Evolutionary conservation across 768 basidiomycete species (phyloP).

Genomic region (Trametes maxima): DNA sequence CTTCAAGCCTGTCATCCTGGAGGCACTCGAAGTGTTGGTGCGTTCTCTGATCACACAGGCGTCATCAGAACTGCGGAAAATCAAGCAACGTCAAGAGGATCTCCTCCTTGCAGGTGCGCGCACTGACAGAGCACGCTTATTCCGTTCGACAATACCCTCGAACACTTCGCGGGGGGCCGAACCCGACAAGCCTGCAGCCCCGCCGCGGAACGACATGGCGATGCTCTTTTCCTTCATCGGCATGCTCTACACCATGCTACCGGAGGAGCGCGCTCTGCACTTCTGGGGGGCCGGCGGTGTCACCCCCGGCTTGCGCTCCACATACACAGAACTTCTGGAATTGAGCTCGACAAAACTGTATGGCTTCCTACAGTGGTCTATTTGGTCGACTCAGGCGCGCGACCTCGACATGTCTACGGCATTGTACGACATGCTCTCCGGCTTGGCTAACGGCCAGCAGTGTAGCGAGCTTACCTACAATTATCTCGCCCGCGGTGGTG

Average conservation of each 20-base stretch:
- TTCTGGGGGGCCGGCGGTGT: slow-evolving; percentile 78
- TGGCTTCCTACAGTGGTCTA: slow-evolving; percentile 87
- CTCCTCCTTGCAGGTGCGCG: slow-evolving; percentile 67
- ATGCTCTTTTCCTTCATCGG: slow-evolving; percentile 84
- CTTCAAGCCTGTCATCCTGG: slow-evolving; percentile 59
- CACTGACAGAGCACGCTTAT: slow-evolving; percentile 59
- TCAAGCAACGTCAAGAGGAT: slow-evolving; percentile 91
- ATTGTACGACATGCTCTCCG: slow-evolving; percentile 86
- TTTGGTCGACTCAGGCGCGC: slow-evolving; percentile 79
- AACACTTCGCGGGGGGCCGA: slow-evolving; percentile 9
- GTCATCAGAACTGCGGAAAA: slow-evolving; percentile 79
- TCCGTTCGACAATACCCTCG: slow-evolving; percentile 42
- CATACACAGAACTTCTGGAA: slow-evolving; percentile 64
- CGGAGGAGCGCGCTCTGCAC: slow-evolving; percentile 76
- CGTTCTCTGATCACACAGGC: slow-evolving; percentile 74
- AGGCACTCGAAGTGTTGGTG: slow-evolving; percentile 70
- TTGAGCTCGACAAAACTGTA: slow-evolving; percentile 64
- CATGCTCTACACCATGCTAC: slow-evolving; percentile 72
- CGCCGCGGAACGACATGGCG: slow-evolving; percentile 82
- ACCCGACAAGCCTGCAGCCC: slow-evolving; percentile 38
- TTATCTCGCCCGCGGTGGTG: slow-evolving; percentile 79
- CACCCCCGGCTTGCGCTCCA: slow-evolving; percentile 41
- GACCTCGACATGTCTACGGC: slow-evolving; percentile 76
- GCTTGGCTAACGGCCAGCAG: slow-evolving; percentile 80
- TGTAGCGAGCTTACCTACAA: slow-evolving; percentile 89